These are phyloP conservation scores for Aspergillus leporis DNA, from an alignment of 495 filamentous ascomycete species.

Conservation along the genomic window DNA sequence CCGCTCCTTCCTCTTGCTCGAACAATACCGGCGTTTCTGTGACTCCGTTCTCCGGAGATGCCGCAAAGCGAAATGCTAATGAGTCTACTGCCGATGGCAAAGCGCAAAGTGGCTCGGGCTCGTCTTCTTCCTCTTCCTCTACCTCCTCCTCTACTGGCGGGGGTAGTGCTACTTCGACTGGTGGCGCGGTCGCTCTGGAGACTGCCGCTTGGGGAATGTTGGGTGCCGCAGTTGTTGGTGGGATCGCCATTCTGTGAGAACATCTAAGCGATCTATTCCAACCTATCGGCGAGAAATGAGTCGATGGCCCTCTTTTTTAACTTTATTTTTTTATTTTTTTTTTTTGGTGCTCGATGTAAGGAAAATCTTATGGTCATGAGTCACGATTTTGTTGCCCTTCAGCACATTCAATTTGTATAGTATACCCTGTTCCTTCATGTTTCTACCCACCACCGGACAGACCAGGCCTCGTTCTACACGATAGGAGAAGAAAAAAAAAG, in stretches of 20 bases:
- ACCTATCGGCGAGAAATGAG: neutral
- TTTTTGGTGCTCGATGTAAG: neutral
- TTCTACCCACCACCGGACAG: neutral
- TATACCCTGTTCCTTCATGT: neutral
- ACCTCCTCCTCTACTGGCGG: constrained; percentile 13
- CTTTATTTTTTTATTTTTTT: constrained; percentile 1
- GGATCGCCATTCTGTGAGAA: constrained; percentile 30
- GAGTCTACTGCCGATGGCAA: constrained; percentile 32
- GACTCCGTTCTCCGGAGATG: constrained; percentile 28
- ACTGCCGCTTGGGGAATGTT: constrained; percentile 38
- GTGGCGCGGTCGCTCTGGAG: constrained; percentile 30
- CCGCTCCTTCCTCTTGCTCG: constrained; percentile 41
- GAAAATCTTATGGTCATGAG: neutral
- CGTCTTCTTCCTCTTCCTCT: neutral
- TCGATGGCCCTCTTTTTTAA: no score
- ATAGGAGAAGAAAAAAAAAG: neutral
- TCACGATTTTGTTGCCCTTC: neutral
- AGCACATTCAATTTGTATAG: neutral
- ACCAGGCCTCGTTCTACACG: neutral
- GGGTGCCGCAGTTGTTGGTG: constrained; percentile 31
- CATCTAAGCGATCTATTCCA: neutral
- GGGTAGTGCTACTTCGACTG: constrained; percentile 24
- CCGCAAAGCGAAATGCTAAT: constrained; percentile 39
- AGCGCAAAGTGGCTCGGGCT: constrained; percentile 24
- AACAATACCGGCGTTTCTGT: constrained; percentile 54